phyloP scores from a whole-genome alignment of 208 protist genomes.

The Vickermania spadyakhi region DNA sequence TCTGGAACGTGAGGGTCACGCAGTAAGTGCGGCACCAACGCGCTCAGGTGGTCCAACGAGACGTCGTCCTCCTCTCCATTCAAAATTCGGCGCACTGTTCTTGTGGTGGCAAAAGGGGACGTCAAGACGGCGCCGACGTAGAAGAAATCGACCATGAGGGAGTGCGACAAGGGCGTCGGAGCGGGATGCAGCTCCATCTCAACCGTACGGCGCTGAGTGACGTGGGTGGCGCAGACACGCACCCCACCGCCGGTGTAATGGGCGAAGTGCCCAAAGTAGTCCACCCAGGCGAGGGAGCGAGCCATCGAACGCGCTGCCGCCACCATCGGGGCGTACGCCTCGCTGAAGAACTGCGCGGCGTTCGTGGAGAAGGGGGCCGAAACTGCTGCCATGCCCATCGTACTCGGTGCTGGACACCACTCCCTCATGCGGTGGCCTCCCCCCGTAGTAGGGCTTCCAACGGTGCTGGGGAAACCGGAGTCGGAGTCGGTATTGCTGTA shows the following conservation, averaged over 20 bases:
- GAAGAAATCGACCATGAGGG: background rate
- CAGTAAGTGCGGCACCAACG: background rate
- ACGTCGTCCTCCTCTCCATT: conserved; percentile 7
- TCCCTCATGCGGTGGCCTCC: background rate
- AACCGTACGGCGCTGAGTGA: background rate
- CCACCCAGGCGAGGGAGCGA: background rate
- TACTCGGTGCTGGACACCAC: too few species aligned
- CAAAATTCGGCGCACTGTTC: background rate
- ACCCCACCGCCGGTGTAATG: background rate
- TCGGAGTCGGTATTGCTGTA: background rate
- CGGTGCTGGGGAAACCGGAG: background rate
- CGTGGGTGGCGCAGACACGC: background rate
- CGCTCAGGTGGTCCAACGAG: conserved; percentile 6
- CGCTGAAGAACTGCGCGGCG: background rate
- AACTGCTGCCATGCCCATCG: background rate
- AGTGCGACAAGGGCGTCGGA: background rate
- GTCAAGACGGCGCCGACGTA: background rate
- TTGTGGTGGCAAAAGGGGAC: background rate
- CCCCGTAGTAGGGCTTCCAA: background rate
- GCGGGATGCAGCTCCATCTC: conserved; percentile 1
- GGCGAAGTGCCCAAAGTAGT: background rate
- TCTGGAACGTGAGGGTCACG: background rate
- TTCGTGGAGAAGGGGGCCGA: background rate
- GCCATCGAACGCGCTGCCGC: background rate
- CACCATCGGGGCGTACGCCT: background rate